These are phyloP conservation scores for Eimeria necatrix DNA, from an alignment of 169 alveolate species.

Conservation along the genomic window DNA sequence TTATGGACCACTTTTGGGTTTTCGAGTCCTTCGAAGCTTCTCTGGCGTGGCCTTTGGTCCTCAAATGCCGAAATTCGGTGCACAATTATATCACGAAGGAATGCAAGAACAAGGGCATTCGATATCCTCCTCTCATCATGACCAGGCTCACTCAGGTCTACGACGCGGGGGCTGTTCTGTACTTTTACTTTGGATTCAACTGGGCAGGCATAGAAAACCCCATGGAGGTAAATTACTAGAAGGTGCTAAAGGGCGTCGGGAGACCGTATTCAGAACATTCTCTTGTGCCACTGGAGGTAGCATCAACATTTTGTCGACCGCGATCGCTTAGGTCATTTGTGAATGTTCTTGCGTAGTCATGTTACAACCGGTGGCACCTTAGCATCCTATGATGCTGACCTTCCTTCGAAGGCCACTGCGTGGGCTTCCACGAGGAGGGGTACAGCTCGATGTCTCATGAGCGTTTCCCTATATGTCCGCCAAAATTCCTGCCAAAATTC, in stretches of 20 bases:
- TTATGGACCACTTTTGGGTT: slow-evolving; percentile 77
- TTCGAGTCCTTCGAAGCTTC: slow-evolving; percentile 88
- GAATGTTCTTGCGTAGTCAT: no score
- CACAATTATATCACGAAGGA: slow-evolving; percentile 84
- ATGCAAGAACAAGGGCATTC: slow-evolving; percentile 86
- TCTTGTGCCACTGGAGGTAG: no score
- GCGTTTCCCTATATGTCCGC: no score
- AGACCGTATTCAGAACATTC: neutral
- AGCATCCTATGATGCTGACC: no score
- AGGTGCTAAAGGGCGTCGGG: neutral
- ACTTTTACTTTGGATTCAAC: slow-evolving; percentile 90
- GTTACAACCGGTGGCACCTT: no score
- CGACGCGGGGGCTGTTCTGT: slow-evolving; percentile 91
- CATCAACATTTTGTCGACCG: no score
- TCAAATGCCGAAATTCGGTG: slow-evolving; percentile 80
- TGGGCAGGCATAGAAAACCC: slow-evolving; percentile 86
- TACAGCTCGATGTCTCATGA: no score
- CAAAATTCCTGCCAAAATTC: no score
- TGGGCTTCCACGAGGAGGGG: no score
- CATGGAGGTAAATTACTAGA: slow-evolving; percentile 76
- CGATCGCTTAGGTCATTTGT: no score
- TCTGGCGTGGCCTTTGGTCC: slow-evolving; percentile 88
- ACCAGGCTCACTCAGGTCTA: slow-evolving; percentile 91
- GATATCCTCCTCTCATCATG: slow-evolving; percentile 86
- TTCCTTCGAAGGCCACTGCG: no score